Evolutionary conservation across 2,329 filamentous ascomycete genomes (phyloP).

Genomic region (Dothideomycetidae sp.): DNA sequence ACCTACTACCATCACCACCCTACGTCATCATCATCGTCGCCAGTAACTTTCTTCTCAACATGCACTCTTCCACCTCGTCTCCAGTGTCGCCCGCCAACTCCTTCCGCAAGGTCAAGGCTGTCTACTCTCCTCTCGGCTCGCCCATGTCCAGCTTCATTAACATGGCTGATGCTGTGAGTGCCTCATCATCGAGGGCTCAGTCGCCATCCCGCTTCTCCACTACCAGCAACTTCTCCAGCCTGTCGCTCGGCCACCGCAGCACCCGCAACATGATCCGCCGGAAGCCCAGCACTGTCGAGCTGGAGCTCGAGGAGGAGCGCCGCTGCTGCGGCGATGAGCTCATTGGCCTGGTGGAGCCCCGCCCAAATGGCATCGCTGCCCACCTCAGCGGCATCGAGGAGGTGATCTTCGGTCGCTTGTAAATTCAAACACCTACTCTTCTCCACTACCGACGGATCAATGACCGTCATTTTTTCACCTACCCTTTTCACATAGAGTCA

Average conservation of each 20-base stretch:
- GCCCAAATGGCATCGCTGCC: conserved; percentile 11
- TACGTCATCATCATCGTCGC: conserved; percentile 2
- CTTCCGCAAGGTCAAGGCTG: conserved; percentile 12
- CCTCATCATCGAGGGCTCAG: neutral
- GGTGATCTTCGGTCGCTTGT: conserved; percentile 13
- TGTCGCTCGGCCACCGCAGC: conserved; percentile 11
- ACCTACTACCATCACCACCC: conserved; percentile 1
- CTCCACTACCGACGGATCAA: neutral
- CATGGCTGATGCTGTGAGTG: conserved; percentile 7
- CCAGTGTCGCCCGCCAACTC: conserved; percentile 11
- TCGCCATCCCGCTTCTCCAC: conserved; percentile 12
- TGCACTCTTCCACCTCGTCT: conserved; percentile 8
- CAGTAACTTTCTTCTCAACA: conserved; percentile 2
- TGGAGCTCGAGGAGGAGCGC: conserved; percentile 17
- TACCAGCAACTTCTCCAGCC: conserved; percentile 13
- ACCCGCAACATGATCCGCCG: conserved; percentile 14
- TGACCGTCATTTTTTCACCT: neutral
- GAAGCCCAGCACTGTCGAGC: conserved; percentile 15
- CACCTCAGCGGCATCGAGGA: conserved; percentile 13
- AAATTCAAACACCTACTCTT: neutral
- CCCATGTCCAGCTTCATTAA: conserved; percentile 8
- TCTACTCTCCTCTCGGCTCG: conserved; percentile 10
- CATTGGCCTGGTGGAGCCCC: conserved; percentile 14
- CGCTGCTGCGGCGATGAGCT: conserved; percentile 13
- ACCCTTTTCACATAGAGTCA: neutral